phyloP scores from a whole-genome alignment of 768 basidiomycete species.

The Lenzites betulinus region DNA sequence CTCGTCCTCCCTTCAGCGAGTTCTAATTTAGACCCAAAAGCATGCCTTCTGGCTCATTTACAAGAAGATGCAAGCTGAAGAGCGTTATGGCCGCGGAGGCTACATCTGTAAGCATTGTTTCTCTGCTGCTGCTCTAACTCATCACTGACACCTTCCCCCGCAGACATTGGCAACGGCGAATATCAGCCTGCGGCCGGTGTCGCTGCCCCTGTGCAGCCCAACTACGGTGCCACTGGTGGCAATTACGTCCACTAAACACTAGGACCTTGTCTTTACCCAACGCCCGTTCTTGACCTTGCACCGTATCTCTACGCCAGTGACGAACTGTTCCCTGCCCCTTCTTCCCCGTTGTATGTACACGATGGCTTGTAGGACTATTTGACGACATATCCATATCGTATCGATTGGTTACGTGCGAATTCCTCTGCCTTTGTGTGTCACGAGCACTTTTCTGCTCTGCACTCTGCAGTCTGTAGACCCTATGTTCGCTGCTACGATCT shows the following conservation, averaged over 20 bases:
- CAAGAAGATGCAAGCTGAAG: slow-evolving; percentile 86
- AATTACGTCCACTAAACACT: slow-evolving; percentile 25
- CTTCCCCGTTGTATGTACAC: neutral
- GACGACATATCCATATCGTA: neutral
- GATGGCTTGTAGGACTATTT: slow-evolving; percentile 3
- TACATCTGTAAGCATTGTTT: slow-evolving; percentile 64
- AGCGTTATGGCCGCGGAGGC: slow-evolving; percentile 74
- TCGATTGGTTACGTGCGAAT: neutral
- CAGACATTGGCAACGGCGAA: slow-evolving; percentile 36
- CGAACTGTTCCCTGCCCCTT: neutral
- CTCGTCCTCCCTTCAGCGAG: neutral
- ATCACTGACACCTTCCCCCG: neutral
- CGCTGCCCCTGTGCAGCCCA: slow-evolving; percentile 19
- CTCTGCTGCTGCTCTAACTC: neutral
- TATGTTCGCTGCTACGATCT: too few species aligned
- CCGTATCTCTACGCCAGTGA: neutral
- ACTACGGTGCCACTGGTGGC: slow-evolving; percentile 34
- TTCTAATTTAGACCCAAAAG: slow-evolving; percentile 29
- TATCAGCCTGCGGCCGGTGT: slow-evolving; percentile 31
- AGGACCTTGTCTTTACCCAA: neutral
- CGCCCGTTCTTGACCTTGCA: neutral
- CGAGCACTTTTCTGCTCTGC: too few species aligned
- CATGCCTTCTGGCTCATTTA: slow-evolving; percentile 93
- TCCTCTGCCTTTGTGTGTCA: neutral
- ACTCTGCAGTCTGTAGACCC: too few species aligned